Percentiles rank a stretch among this genome's conserved stretches.
Conservation (phyloP, 208 protist species). For the Vickermania ingenoplastis region DNA sequence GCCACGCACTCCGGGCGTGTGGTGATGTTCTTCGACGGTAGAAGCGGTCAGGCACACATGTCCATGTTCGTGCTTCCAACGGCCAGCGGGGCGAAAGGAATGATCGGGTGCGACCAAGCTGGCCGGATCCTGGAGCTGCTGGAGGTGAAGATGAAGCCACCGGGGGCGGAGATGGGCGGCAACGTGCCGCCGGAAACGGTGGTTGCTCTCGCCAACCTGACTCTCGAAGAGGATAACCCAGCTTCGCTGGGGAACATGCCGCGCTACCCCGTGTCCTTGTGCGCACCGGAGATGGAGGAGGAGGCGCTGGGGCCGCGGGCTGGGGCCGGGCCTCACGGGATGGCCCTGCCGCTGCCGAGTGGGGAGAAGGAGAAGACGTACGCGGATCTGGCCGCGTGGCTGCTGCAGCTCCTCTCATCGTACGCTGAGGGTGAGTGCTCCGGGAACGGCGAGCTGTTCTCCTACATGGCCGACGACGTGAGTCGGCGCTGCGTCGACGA, state of each 20-base stretch:
- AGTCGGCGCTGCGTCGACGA: slow-evolving; percentile 52
- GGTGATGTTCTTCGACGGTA: slow-evolving; percentile 33
- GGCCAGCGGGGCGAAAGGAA: slow-evolving; percentile 21
- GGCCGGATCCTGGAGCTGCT: slow-evolving; percentile 35
- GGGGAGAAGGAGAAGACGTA: slow-evolving; percentile 15
- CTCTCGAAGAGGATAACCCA: slow-evolving; percentile 2
- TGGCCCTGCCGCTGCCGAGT: neutral
- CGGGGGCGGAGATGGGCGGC: neutral
- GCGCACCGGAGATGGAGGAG: neutral
- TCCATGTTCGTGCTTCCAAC: slow-evolving; percentile 28
- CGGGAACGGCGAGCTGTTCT: slow-evolving; percentile 36
- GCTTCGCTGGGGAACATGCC: neutral
- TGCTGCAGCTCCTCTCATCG: slow-evolving; percentile 45
- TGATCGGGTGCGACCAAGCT: slow-evolving; percentile 25
- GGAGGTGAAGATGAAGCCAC: slow-evolving; percentile 21
- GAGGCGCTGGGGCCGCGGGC: too few relatives aligned
- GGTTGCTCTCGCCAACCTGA: slow-evolving; percentile 1
- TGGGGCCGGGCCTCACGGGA: too few relatives aligned
- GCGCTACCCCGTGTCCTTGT: neutral
- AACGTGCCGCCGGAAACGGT: neutral
- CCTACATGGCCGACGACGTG: slow-evolving; percentile 75
- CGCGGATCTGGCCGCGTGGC: slow-evolving; percentile 29
- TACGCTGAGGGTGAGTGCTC: slow-evolving; percentile 41
- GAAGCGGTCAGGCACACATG: slow-evolving; percentile 18
- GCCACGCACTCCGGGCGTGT: slow-evolving; percentile 20